phyloP scores from a whole-genome alignment of 345 rosid species.

The Boechera divaricarpa region DNA sequence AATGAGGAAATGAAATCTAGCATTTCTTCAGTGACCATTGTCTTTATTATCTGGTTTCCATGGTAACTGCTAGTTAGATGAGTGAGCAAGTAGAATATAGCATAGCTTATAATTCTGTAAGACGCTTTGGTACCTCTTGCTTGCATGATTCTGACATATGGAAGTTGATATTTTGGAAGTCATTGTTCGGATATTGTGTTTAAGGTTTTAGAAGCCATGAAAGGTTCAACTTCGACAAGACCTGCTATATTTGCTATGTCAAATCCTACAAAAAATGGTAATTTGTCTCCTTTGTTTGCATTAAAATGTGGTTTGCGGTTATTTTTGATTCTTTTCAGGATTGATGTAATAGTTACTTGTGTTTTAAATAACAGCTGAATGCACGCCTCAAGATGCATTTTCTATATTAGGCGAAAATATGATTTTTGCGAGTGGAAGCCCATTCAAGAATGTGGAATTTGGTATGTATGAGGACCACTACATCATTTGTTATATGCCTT shows the following conservation, averaged over 20 bases:
- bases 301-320: constrained; percentile 1
- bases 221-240: constrained; percentile 89
- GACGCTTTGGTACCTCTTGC: constrained; percentile 26
- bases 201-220: constrained; percentile 96
- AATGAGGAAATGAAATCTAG: neutral
- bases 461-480: constrained; percentile 55
- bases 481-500: neutral
- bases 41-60: neutral
- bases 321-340: constrained; percentile 16
- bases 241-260: constrained; percentile 99
- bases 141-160: constrained; percentile 23
- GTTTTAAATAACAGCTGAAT: constrained; percentile 69
- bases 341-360: constrained; percentile 18
- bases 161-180: constrained; percentile 15
- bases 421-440: constrained; percentile 98
- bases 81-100: neutral
- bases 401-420: constrained; percentile 87
- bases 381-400: constrained; percentile 95
- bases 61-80: constrained; percentile 3
- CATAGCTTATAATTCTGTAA: constrained; percentile 10
- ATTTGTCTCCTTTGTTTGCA: constrained; percentile 13
- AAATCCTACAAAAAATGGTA: constrained; percentile 95
- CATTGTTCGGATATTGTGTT: constrained; percentile 34
- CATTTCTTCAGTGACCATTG: neutral
- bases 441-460: constrained; percentile 82